phyloP scores from a whole-genome alignment of 257 asterid genomes.

The Ehretia macrophylla region DNA sequence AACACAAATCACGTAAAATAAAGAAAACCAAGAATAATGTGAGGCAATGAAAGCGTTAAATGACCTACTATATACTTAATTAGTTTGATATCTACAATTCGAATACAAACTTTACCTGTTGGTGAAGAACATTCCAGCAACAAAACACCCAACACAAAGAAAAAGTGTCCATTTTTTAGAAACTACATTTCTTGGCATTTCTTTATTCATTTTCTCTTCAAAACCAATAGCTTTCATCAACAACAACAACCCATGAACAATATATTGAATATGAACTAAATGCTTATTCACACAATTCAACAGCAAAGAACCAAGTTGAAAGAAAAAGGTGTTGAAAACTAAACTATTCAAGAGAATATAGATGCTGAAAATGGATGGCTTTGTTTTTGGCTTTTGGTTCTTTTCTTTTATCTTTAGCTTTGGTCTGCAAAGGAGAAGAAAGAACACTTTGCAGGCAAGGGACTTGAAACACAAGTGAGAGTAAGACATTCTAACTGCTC shows the following conservation, averaged over 20 bases:
- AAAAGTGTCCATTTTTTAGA: conserved; percentile 68
- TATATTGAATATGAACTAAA: conserved; percentile 9
- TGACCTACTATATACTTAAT: neutral
- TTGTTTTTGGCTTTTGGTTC: neutral
- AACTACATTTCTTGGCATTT: conserved; percentile 43
- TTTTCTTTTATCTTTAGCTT: conserved; percentile 43
- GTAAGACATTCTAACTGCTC: conserved; percentile 53
- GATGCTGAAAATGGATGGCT: conserved; percentile 2
- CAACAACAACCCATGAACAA: conserved; percentile 27
- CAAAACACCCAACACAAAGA: conserved; percentile 74
- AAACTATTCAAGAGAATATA: neutral
- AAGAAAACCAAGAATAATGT: too few species aligned
- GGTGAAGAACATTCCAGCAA: conserved; percentile 75
- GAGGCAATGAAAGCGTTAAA: too few species aligned
- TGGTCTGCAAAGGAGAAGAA: conserved; percentile 14
- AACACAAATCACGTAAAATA: too few species aligned
- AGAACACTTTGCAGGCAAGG: conserved; percentile 91
- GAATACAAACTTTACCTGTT: conserved; percentile 43
- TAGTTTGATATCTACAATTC: neutral
- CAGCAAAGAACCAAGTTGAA: conserved; percentile 2
- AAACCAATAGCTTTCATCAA: neutral
- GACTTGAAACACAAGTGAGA: conserved; percentile 70
- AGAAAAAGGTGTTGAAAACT: too few species aligned
- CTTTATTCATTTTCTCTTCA: conserved; percentile 1
- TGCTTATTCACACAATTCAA: conserved; percentile 21